Evolutionary conservation across 805 yeast species (phyloP).

Genomic region (Candida ortonii): DNA sequence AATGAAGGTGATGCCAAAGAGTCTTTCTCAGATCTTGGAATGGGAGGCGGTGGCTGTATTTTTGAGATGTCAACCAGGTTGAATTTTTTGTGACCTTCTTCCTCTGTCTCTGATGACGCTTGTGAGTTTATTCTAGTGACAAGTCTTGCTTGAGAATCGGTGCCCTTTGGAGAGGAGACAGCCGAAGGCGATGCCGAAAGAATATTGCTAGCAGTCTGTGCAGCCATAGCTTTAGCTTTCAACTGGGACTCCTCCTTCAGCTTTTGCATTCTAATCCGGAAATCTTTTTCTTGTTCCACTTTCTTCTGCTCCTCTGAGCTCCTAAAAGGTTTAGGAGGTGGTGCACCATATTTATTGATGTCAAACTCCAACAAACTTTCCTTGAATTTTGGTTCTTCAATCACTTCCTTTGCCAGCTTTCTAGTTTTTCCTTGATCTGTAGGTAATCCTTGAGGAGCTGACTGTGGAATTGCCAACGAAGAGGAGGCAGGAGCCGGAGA

Average conservation of each 20-base stretch:
- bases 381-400: slow-evolving; percentile 29
- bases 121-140: slow-evolving; percentile 14
- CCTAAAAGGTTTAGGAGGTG: slow-evolving; percentile 41
- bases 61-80: slow-evolving; percentile 26
- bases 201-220: slow-evolving; percentile 1
- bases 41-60: slow-evolving; percentile 30
- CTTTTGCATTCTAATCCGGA: slow-evolving; percentile 24
- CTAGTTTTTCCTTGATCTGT: slow-evolving; percentile 8
- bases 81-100: slow-evolving; percentile 19
- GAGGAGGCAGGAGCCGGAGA: slow-evolving; percentile 5
- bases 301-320: slow-evolving; percentile 24
- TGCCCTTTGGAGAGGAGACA: slow-evolving; percentile 7
- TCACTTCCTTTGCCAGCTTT: slow-evolving; percentile 20
- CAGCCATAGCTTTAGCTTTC: slow-evolving; percentile 23
- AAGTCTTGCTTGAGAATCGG: slow-evolving; percentile 10
- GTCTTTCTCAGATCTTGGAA: slow-evolving; percentile 9
- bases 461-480: slow-evolving; percentile 12
- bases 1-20: slow-evolving; percentile 8
- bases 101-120: slow-evolving; percentile 3
- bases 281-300: slow-evolving; percentile 23
- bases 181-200: slow-evolving; percentile 8
- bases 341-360: slow-evolving; percentile 40
- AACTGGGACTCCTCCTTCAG: slow-evolving; percentile 29
- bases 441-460: slow-evolving; percentile 2
- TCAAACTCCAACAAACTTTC: slow-evolving; percentile 35